Percentiles rank a stretch among this genome's conserved stretches.
phyloP scores from a whole-genome alignment of 1,284 basidiomycete genomes.

The Leccinum variabile region DNA sequence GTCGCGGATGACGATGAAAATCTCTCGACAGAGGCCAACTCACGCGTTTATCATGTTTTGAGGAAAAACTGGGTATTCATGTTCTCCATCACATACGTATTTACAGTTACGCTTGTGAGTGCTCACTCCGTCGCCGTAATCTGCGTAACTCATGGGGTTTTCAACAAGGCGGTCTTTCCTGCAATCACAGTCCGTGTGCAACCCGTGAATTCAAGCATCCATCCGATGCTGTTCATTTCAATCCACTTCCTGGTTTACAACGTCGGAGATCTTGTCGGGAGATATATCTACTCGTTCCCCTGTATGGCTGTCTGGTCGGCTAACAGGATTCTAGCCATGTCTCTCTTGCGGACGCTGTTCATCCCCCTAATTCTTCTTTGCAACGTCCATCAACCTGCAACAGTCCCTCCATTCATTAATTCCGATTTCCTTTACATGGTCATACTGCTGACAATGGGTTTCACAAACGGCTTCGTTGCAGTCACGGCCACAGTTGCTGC shows the following conservation, averaged over 20 bases:
- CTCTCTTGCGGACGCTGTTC: constrained; percentile 73
- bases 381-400: constrained; percentile 58
- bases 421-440: constrained; percentile 77
- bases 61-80: constrained; percentile 70
- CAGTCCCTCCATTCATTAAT: constrained; percentile 53
- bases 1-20: constrained; percentile 32
- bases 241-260: constrained; percentile 76
- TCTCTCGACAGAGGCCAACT: constrained; percentile 34
- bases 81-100: constrained; percentile 73
- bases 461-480: constrained; percentile 75
- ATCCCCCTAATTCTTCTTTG: constrained; percentile 84
- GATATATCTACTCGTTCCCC: constrained; percentile 71
- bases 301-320: constrained; percentile 66
- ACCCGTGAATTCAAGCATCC: constrained; percentile 58
- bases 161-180: constrained; percentile 74
- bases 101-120: constrained; percentile 77
- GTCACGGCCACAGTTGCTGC: constrained; percentile 73
- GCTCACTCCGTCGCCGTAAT: background rate
- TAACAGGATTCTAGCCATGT: constrained; percentile 57
- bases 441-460: constrained; percentile 71
- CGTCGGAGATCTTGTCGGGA: constrained; percentile 76
- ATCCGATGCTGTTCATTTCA: constrained; percentile 68
- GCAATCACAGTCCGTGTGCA: constrained; percentile 77
- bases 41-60: constrained; percentile 53
- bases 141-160: constrained; percentile 4